Evolutionary conservation across 1,139 yeast genomes (phyloP).

Genomic region (Diutina ranongensis): DNA sequence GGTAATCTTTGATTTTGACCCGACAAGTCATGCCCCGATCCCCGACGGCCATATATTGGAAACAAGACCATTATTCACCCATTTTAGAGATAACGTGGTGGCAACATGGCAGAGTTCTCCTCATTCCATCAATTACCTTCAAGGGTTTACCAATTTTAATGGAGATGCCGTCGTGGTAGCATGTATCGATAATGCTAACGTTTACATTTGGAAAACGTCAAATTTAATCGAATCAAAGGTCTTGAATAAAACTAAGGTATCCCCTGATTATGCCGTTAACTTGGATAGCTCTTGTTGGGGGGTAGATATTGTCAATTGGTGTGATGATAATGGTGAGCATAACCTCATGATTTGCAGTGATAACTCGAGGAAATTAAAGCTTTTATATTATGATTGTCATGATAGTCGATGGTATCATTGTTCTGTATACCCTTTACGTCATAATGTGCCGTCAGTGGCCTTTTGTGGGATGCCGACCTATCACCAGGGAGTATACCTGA

Average conservation of each 20-base stretch:
- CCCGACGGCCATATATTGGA: slow-evolving; percentile 20
- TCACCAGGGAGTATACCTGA: slow-evolving; percentile 13
- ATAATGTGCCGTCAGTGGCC: slow-evolving; percentile 50
- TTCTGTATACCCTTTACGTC: slow-evolving; percentile 33
- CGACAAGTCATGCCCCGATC: slow-evolving; percentile 16
- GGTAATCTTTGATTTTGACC: slow-evolving; percentile 18
- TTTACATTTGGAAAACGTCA: slow-evolving; percentile 29
- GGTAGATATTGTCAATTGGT: slow-evolving; percentile 26
- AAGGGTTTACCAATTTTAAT: slow-evolving; percentile 15
- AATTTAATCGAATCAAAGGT: slow-evolving; percentile 12
- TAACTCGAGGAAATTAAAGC: slow-evolving; percentile 37
- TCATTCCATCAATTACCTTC: slow-evolving; percentile 42
- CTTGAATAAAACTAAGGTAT: slow-evolving; percentile 6
- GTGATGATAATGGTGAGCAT: slow-evolving; percentile 16
- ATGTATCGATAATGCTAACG: slow-evolving; percentile 48
- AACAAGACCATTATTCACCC: slow-evolving; percentile 27
- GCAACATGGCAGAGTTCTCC: slow-evolving; percentile 45
- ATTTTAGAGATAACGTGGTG: slow-evolving; percentile 23
- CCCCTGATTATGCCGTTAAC: slow-evolving; percentile 25
- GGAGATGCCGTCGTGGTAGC: slow-evolving; percentile 29
- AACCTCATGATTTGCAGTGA: slow-evolving; percentile 43
- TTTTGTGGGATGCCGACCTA: slow-evolving; percentile 19
- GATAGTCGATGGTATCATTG: slow-evolving; percentile 22
- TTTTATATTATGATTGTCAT: slow-evolving; percentile 23
- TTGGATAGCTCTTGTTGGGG: slow-evolving; percentile 56